Conservation (phyloP, 345 rosid genomes). For the Moringa oleifera region DNA sequence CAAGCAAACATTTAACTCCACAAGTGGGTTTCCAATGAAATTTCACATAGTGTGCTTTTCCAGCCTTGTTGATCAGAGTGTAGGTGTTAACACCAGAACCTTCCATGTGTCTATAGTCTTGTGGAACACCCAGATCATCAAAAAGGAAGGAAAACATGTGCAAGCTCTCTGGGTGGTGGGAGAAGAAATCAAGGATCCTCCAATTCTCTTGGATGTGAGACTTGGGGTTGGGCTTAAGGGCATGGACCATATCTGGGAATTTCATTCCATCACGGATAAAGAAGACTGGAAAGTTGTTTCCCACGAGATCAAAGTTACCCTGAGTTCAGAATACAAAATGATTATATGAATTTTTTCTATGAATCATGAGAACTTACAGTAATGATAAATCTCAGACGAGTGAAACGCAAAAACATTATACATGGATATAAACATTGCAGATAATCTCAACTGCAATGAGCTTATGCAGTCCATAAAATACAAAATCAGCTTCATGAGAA, state of each 20-base stretch:
- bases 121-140: conserved; percentile 90
- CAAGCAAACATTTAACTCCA: conserved; percentile 71
- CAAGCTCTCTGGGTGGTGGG: conserved; percentile 92
- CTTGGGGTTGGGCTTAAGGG: conserved; percentile 95
- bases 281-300: conserved; percentile 97
- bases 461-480: no score
- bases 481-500: neutral
- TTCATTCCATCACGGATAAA: conserved; percentile 94
- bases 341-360: no score
- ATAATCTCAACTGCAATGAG: no score
- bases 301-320: conserved; percentile 99
- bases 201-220: conserved; percentile 93
- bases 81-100: conserved; percentile 91
- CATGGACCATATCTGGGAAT: conserved; percentile 93
- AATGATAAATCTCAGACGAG: no score
- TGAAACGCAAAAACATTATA: no score
- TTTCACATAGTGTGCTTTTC: conserved; percentile 77
- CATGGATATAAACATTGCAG: no score
- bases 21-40: conserved; percentile 99
- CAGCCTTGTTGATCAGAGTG: conserved; percentile 77
- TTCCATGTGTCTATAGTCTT: conserved; percentile 95
- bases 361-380: no score
- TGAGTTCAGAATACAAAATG: conserved; percentile 21
- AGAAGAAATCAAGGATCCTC: conserved; percentile 92
- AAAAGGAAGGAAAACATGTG: conserved; percentile 85